Percentiles rank a stretch among this genome's conserved stretches.
These are phyloP conservation scores for Penicillium sp. DNA, from an alignment of 2,329 filamentous ascomycete genomes.

Conservation along the genomic window DNA sequence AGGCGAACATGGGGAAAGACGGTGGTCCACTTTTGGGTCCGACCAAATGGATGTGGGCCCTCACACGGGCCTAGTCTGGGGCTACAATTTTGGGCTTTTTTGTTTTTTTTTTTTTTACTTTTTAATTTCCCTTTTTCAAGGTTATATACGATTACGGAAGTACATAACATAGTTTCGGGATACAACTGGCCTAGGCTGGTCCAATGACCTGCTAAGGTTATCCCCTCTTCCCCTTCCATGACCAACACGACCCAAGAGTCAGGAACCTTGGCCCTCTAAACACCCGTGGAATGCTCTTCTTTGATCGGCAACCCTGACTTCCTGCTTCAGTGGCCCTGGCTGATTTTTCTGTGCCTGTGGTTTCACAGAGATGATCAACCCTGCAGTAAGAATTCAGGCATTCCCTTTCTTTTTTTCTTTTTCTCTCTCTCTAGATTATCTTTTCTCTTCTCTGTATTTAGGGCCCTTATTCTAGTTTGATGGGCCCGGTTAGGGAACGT, in stretches of 20 bases:
- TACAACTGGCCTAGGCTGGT: neutral
- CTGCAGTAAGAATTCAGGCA: slow-evolving; percentile 16
- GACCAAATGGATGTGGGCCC: slow-evolving; percentile 6
- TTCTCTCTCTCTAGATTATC: neutral
- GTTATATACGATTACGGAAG: neutral
- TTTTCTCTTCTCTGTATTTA: too few relatives aligned
- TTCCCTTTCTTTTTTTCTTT: neutral
- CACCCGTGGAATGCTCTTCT: slow-evolving; percentile 16
- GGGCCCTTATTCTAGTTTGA: neutral
- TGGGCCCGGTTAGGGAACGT: neutral
- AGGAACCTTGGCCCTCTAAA: slow-evolving; percentile 18
- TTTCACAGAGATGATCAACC: slow-evolving; percentile 15
- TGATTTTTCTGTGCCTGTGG: slow-evolving; percentile 2
- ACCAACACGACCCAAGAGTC: slow-evolving; percentile 8
- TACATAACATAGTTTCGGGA: neutral
- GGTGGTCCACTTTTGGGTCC: slow-evolving; percentile 2
- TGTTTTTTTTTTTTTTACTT: slow-evolving; percentile 8
- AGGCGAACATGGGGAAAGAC: slow-evolving; percentile 22
- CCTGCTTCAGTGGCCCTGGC: slow-evolving; percentile 3
- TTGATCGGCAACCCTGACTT: slow-evolving; percentile 15
- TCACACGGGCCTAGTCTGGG: slow-evolving; percentile 15
- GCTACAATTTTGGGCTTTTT: slow-evolving; percentile 5
- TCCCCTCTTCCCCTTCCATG: neutral
- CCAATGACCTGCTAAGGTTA: neutral
- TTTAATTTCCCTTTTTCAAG: neutral